Conservation (phyloP, 2,329 filamentous ascomycete genomes). For the Tetracladium maxilliforme region DNA sequence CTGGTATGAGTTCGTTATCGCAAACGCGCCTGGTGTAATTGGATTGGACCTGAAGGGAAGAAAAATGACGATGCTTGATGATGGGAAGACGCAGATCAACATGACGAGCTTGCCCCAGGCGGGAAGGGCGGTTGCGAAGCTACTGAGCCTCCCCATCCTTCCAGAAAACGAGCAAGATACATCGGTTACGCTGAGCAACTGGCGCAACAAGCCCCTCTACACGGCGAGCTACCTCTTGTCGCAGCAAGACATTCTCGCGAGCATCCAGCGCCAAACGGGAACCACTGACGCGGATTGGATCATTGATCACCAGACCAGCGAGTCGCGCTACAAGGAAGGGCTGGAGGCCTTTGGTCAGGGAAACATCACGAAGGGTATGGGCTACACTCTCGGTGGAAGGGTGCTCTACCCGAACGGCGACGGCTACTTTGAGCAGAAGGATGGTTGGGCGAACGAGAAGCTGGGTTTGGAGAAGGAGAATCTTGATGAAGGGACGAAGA, state of each 20-base stretch:
- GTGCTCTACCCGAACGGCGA: constrained; percentile 5
- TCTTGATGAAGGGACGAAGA: constrained; percentile 7
- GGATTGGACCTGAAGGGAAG: constrained; percentile 32
- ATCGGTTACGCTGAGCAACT: constrained; percentile 18
- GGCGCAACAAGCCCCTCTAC: constrained; percentile 22
- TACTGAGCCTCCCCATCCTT: constrained; percentile 21
- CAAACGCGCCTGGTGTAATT: constrained; percentile 15
- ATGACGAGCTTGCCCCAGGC: constrained; percentile 31
- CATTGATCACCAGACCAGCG: too few relatives aligned
- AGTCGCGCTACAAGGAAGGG: constrained; percentile 5
- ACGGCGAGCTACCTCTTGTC: constrained; percentile 26
- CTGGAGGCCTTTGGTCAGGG: constrained; percentile 5
- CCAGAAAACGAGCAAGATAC: constrained; percentile 17
- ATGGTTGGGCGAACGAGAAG: constrained; percentile 5
- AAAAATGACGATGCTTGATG: constrained; percentile 30
- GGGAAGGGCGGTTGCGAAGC: constrained; percentile 33
- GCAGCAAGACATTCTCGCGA: constrained; percentile 30
- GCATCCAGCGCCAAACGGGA: constrained; percentile 9
- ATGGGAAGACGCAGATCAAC: constrained; percentile 26
- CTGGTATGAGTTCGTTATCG: constrained; percentile 36
- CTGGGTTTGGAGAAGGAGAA: constrained; percentile 7
- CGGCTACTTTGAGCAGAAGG: constrained; percentile 4
- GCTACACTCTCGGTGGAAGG: constrained; percentile 5
- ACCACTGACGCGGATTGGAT: constrained; percentile 11
- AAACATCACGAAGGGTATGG: constrained; percentile 4